Evolutionary conservation across 2,329 filamentous ascomycete species (phyloP), one percentile per base, ranked within the genome.

Genomic region (Falciphora oryzae): DNA sequence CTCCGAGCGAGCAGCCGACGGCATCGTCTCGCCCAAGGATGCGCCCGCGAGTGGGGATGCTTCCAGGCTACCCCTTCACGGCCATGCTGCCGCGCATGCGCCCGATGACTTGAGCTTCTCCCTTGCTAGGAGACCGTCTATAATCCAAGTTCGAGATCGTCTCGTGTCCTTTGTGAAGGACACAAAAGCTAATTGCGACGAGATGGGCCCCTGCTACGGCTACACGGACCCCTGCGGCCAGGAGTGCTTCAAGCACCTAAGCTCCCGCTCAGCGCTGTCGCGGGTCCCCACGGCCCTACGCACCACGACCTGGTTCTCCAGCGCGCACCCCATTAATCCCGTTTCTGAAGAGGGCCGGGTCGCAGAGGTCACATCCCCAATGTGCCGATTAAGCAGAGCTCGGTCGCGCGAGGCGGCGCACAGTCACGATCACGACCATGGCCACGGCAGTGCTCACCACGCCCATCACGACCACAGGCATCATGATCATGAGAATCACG

Each of bases 131-230:
- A 77, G 84, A 29, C 80, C 81, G 2, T 87, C 85, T 5, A 82
- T 88, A 73, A 70, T 79, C 10, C 75, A 83, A 65, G 78, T 89
- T 53, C 82, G 81, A 58, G 80, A 81, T 65, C 79, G 84, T 28
- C 82, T 89, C 56, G 75, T 88, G 74, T 89, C 86, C 59, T 89
- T 89, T 72, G 83, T 89, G 66, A 85, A 83, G 71, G 86, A 89
- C 69, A 86, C 82, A 28, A 89, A 89, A 72, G 71, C 79, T 44
- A 84, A 87, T 69, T 89, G 86, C 69, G 85, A 89, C 66, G 82
- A 85, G 68, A 73, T 75, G 25, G 86, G 85, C 0, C 82, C 83
- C 1, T 89, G 86, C 71, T 89, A 79, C 69, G 87, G 87, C 65
- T 89, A 86, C 71, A 80, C 85, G 1, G 87, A 89, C 68, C 86